These are phyloP conservation scores for Hypoxylon sp. DNA, from an alignment of 2,329 filamentous ascomycete genomes.

Conservation along the genomic window DNA sequence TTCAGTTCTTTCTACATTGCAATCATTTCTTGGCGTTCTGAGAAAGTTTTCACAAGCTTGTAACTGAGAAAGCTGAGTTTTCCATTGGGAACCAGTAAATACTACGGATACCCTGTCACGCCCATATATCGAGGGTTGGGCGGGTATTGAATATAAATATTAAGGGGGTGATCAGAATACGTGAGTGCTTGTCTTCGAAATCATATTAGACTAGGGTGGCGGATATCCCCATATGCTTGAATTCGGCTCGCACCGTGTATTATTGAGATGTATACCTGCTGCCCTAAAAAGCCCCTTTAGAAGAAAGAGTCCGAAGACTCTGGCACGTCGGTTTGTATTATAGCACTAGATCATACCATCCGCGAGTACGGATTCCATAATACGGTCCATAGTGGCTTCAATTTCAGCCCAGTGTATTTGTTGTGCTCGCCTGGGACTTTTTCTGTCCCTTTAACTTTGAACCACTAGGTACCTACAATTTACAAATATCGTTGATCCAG, in stretches of 20 bases:
- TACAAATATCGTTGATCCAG: background rate
- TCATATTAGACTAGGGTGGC: slow-evolving; percentile 22
- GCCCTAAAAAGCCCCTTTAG: slow-evolving; percentile 16
- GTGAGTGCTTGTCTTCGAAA: slow-evolving; percentile 14
- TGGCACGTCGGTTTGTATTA: slow-evolving; percentile 35
- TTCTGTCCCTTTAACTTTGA: slow-evolving; percentile 3
- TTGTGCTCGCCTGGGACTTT: background rate
- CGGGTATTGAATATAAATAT: slow-evolving; percentile 26
- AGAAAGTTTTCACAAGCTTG: slow-evolving; percentile 19
- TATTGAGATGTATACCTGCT: no score
- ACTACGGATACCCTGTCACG: slow-evolving; percentile 16
- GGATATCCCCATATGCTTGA: slow-evolving; percentile 14
- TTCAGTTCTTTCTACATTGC: slow-evolving; percentile 31
- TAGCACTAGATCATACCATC: slow-evolving; percentile 36
- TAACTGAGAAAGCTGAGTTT: slow-evolving; percentile 26
- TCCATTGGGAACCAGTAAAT: slow-evolving; percentile 14
- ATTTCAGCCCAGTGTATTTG: slow-evolving; percentile 25
- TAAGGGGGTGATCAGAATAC: slow-evolving; percentile 12
- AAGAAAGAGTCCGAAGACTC: slow-evolving; percentile 25
- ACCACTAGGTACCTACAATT: slow-evolving; percentile 1
- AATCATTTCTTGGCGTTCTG: slow-evolving; percentile 33
- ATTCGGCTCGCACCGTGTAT: slow-evolving; percentile 10
- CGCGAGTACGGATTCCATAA: slow-evolving; percentile 32
- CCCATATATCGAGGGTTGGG: slow-evolving; percentile 19
- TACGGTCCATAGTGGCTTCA: slow-evolving; percentile 27